Conservation (phyloP, 768 basidiomycete genomes). For the Xerocomus brunneocitrinus region DNA sequence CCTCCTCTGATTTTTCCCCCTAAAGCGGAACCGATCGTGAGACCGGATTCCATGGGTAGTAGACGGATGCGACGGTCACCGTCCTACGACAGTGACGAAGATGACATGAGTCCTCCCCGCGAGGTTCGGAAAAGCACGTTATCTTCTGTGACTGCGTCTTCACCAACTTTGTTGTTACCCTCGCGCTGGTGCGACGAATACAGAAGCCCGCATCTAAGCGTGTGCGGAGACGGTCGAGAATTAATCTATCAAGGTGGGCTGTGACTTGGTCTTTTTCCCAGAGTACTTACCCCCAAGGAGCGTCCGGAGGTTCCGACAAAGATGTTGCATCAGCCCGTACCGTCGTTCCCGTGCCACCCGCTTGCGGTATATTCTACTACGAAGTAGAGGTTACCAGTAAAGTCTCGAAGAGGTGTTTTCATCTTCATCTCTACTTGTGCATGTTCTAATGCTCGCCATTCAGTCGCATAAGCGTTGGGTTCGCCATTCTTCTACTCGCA, state of each 20-base stretch:
- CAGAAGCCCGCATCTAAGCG: conserved; percentile 51
- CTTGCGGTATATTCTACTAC: conserved; percentile 92
- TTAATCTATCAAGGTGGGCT: conserved; percentile 61
- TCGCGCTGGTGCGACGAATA: conserved; percentile 76
- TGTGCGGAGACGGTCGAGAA: conserved; percentile 70
- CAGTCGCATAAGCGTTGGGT: conserved; percentile 84
- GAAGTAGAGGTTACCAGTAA: conserved; percentile 84
- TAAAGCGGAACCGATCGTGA: conserved; percentile 31
- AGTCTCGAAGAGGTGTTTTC: conserved; percentile 68
- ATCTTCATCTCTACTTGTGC: background rate
- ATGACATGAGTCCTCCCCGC: conserved; percentile 51
- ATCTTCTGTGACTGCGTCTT: conserved; percentile 18
- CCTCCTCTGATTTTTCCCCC: conserved; percentile 35
- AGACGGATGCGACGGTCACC: conserved; percentile 36
- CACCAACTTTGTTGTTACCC: conserved; percentile 55
- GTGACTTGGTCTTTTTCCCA: background rate
- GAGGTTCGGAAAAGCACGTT: conserved; percentile 29
- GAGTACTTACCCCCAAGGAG: conserved; percentile 34
- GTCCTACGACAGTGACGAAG: conserved; percentile 63
- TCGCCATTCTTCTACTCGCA: conserved; percentile 18
- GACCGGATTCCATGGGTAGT: conserved; percentile 17
- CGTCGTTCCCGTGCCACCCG: conserved; percentile 69
- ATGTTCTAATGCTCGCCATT: conserved; percentile 14
- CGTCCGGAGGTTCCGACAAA: conserved; percentile 57
- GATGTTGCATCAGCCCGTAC: conserved; percentile 86